Conservation (phyloP, 768 basidiomycete genomes). For the Rhodosporidiobolus odoratus region DNA sequence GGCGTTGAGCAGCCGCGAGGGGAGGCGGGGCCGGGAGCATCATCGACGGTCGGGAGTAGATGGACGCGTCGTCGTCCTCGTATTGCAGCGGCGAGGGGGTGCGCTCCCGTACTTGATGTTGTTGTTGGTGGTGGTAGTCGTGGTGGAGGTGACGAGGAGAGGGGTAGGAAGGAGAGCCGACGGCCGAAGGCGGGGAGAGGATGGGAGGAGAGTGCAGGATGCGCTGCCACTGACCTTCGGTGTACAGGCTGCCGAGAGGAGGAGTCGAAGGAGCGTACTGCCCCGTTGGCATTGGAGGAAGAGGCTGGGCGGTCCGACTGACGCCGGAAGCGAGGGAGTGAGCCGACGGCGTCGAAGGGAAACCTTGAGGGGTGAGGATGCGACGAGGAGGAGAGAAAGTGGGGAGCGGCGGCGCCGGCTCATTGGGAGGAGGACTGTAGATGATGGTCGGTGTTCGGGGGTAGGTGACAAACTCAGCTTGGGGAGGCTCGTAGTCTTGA, state of each 20-base stretch:
- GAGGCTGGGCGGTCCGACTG: not conserved
- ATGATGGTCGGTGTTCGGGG: conserved; percentile 21
- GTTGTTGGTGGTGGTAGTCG: no score
- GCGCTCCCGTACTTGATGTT: no score
- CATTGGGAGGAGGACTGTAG: conserved; percentile 9
- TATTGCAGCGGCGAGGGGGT: not conserved
- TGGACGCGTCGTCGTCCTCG: not conserved
- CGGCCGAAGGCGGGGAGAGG: not conserved
- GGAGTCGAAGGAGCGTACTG: conserved; percentile 21
- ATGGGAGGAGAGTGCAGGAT: conserved; percentile 16
- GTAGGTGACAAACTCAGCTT: conserved; percentile 20
- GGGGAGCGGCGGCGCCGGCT: not conserved
- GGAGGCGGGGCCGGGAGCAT: not conserved
- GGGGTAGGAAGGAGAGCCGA: not conserved
- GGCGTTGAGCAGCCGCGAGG: not conserved
- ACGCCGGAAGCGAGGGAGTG: not conserved
- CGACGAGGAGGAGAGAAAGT: not conserved
- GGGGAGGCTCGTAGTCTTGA: conserved; percentile 3
- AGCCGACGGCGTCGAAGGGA: conserved; percentile 15
- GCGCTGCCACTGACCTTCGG: conserved; percentile 12
- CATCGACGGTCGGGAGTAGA: not conserved
- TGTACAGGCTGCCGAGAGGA: conserved; percentile 11
- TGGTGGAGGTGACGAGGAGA: not conserved
- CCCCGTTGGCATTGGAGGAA: not conserved
- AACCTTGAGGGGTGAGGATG: conserved; percentile 12